Percentiles rank a stretch among this genome's conserved stretches.
These are phyloP conservation scores for Diplogelasinospora grovesii DNA, from an alignment of 495 filamentous ascomycete genomes.

Conservation along the genomic window DNA sequence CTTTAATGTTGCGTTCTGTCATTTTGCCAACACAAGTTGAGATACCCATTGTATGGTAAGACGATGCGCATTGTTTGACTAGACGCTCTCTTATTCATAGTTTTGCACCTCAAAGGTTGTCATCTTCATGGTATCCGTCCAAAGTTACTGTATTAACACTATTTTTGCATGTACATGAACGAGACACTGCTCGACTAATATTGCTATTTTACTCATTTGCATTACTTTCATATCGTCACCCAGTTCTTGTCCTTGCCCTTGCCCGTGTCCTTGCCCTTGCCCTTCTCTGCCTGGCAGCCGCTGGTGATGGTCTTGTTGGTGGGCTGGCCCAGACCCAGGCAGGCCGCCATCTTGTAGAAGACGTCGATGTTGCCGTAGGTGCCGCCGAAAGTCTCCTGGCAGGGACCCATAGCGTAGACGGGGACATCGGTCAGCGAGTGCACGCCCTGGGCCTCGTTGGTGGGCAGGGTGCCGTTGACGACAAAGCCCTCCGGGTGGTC, in stretches of 20 bases:
- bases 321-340: conserved; percentile 50
- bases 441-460: conserved; percentile 51
- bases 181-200: too few species aligned
- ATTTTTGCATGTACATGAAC: too few species aligned
- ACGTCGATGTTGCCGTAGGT: conserved; percentile 63
- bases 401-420: conserved; percentile 65
- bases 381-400: conserved; percentile 63
- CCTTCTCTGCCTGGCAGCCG: conserved; percentile 1
- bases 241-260: not conserved
- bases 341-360: conserved; percentile 65
- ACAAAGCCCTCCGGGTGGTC: conserved; percentile 59
- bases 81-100: too few species aligned
- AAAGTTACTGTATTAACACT: too few species aligned
- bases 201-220: too few species aligned
- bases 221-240: too few species aligned
- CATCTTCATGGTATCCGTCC: too few species aligned
- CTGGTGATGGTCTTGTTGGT: conserved; percentile 20
- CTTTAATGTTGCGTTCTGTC: too few species aligned
- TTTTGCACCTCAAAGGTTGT: too few species aligned
- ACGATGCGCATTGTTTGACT: too few species aligned
- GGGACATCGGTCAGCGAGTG: conserved; percentile 71
- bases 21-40: too few species aligned
- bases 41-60: too few species aligned
- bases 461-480: conserved; percentile 62
- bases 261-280: not conserved